A percentile compares a stretch with the other conserved stretches of the same genome.
These are phyloP conservation scores for Saccharomyces pastorianus DNA, from an alignment of 1,139 yeast genomes.

Conservation along the genomic window DNA sequence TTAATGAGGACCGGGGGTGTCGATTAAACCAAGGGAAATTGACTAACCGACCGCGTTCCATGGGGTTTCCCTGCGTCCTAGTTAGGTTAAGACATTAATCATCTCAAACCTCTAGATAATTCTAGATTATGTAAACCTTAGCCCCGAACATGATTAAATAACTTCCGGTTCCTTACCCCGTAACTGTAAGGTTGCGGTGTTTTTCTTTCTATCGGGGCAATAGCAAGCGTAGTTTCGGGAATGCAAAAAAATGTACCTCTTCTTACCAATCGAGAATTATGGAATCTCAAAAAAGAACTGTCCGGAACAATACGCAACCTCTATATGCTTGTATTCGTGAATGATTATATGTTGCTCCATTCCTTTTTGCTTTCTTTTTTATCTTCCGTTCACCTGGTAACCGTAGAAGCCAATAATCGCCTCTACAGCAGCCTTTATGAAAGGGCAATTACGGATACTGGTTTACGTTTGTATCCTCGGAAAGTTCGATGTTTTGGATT, in stretches of 20 bases:
- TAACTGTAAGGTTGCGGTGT: neutral
- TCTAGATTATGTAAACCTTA: neutral
- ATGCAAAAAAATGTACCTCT: neutral
- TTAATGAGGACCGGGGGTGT: too few species aligned
- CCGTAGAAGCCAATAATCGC: too few species aligned
- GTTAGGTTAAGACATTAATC: neutral
- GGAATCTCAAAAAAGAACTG: neutral
- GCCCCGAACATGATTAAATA: neutral
- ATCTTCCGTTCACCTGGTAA: too few species aligned
- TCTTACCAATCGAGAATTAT: neutral
- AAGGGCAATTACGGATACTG: too few species aligned
- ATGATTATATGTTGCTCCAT: too few species aligned
- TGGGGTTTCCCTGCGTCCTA: neutral
- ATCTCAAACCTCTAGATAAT: neutral
- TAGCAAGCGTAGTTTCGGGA: slow-evolving; percentile 1
- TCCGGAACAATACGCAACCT: neutral
- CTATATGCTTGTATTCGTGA: too few species aligned
- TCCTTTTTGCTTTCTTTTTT: too few species aligned
- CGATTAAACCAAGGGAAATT: neutral
- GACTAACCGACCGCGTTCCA: neutral
- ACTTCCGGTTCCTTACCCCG: neutral
- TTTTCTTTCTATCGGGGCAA: neutral
- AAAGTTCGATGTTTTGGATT: too few species aligned
- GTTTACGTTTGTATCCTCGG: too few species aligned
- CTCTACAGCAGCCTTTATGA: too few species aligned